Percentiles rank a stretch among this genome's conserved stretches.
Conservation (phyloP, 2,329 filamentous ascomycete species). For the Paradendryphiella salina region DNA sequence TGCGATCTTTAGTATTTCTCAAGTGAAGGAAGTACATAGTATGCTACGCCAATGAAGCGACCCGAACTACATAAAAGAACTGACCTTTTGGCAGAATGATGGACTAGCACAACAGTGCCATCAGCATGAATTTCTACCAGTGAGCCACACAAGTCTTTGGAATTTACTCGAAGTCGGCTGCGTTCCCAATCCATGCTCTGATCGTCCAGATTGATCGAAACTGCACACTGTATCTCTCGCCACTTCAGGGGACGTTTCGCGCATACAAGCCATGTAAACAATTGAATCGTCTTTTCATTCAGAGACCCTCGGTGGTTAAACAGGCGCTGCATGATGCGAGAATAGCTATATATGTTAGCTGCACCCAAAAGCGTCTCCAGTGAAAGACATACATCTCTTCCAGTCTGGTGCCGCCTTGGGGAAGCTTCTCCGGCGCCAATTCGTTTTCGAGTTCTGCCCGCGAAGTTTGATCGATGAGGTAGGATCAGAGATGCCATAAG, state of each 20-base stretch:
- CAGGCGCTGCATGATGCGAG: constrained; percentile 25
- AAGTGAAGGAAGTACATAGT: background rate
- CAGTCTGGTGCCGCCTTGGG: constrained; percentile 9
- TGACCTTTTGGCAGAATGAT: constrained; percentile 9
- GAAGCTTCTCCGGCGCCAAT: constrained; percentile 23
- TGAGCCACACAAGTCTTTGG: constrained; percentile 34
- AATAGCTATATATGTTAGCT: constrained; percentile 20
- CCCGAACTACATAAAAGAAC: background rate
- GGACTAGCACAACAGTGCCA: constrained; percentile 5
- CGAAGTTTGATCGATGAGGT: constrained; percentile 15
- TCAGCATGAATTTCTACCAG: constrained; percentile 6
- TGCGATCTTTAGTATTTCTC: background rate
- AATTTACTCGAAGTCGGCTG: constrained; percentile 23
- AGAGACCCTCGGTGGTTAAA: constrained; percentile 17
- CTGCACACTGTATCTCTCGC: constrained; percentile 35
- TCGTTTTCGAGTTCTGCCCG: constrained; percentile 19
- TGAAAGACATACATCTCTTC: constrained; percentile 26
- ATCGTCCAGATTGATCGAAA: constrained; percentile 26
- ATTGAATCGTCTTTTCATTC: constrained; percentile 14
- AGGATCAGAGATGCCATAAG: constrained; percentile 33
- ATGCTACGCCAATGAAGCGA: too few relatives aligned
- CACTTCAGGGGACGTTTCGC: constrained; percentile 32
- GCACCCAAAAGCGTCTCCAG: background rate
- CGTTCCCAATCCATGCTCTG: constrained; percentile 28
- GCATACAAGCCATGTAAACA: constrained; percentile 36